Conservation (phyloP, 2,329 filamentous ascomycete species). For the Colletotrichum coccodes region DNA sequence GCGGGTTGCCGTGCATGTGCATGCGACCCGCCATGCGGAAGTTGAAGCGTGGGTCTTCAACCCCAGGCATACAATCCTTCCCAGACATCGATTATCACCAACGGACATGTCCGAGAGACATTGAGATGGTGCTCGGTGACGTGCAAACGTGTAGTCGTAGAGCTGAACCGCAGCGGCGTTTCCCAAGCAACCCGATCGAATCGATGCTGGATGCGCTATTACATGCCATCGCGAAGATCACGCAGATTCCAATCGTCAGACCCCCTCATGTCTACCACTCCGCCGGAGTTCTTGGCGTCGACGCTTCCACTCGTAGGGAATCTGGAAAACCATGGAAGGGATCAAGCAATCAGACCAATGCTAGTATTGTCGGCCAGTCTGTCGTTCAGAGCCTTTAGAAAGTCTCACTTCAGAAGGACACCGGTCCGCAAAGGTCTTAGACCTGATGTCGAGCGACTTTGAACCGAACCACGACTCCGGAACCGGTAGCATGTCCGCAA, state of each 20-base stretch:
- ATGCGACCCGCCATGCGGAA: background rate
- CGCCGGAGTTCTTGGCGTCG: background rate
- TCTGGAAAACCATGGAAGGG: background rate
- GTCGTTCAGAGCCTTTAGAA: background rate
- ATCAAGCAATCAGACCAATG: background rate
- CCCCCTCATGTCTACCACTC: background rate
- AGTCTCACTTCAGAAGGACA: background rate
- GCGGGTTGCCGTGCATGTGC: constrained; percentile 10
- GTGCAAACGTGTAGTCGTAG: background rate
- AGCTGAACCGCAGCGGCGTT: background rate
- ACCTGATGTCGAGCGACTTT: background rate
- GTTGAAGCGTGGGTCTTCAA: background rate
- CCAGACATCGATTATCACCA: background rate
- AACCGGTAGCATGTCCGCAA: constrained; percentile 6
- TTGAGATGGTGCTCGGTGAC: background rate
- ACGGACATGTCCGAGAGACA: constrained; percentile 23
- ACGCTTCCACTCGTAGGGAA: background rate
- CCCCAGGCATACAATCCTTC: background rate
- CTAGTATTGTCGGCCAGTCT: background rate
- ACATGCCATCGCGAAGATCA: background rate
- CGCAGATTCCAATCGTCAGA: background rate
- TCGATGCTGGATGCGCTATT: background rate
- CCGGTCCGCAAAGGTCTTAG: constrained; percentile 1
- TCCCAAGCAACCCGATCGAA: too few species aligned
- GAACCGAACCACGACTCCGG: constrained; percentile 2